Percentiles rank a stretch among this genome's conserved stretches.
Conservation (phyloP, 768 basidiomycete genomes). For the Xerocomus spinulosus region DNA sequence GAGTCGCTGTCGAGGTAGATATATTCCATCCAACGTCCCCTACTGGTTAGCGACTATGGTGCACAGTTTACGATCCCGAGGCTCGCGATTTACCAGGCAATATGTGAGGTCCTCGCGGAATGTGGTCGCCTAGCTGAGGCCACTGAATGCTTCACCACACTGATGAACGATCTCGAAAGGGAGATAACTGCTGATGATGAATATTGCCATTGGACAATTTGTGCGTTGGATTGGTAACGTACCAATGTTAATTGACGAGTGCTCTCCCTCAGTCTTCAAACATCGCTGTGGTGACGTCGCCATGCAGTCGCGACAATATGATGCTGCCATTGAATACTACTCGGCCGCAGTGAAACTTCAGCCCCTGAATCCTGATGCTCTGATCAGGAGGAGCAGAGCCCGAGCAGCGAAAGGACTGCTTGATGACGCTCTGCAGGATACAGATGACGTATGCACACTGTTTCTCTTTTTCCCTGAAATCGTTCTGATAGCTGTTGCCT, state of each 20-base stretch:
- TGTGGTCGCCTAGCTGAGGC: background rate
- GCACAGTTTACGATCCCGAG: background rate
- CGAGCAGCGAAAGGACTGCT: conserved; percentile 1
- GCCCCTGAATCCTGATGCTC: background rate
- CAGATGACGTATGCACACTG: conserved; percentile 1
- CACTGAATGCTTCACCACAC: background rate
- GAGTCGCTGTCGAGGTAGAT: background rate
- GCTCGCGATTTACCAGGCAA: background rate
- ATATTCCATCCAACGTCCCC: background rate
- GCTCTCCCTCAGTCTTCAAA: background rate
- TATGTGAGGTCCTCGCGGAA: conserved; percentile 2
- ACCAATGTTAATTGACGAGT: background rate
- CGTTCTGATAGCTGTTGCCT: background rate
- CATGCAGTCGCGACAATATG: conserved; percentile 2
- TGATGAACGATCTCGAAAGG: background rate
- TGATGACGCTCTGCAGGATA: conserved; percentile 8
- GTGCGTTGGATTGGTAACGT: background rate
- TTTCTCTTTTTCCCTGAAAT: background rate
- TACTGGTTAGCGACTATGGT: background rate
- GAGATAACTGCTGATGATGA: background rate
- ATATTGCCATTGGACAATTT: background rate
- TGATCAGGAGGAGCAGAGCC: conserved; percentile 8
- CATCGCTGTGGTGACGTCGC: conserved; percentile 6
- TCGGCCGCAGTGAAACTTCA: conserved; percentile 1
- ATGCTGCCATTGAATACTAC: conserved; percentile 5